Evolutionary conservation across 2,329 filamentous ascomycete genomes (phyloP), one percentile per base, ranked within the genome.

Genomic region (Fusarium tupiense): DNA sequence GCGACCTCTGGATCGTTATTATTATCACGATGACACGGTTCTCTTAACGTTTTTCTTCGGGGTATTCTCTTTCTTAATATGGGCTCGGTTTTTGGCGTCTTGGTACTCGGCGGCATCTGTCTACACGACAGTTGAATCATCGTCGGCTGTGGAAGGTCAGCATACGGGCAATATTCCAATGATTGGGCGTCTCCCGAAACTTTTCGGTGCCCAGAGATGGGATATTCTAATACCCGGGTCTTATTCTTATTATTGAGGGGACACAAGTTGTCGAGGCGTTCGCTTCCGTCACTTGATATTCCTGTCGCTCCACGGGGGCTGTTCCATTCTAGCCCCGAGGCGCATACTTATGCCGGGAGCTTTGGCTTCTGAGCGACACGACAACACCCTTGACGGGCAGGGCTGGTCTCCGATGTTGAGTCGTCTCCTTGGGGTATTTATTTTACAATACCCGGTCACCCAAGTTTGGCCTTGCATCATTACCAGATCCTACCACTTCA

Each of bases 21-120:
- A 75, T 65, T 70, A 69, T 80, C 67, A 83, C 72, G 81, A 82
- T 73, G 80, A 80, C 78, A 83, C 78, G 81, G 77, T 66, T 78
- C 67, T 73, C 70, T 69, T 72, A 46, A 65, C 59, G 60, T 69
- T 52, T 61, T 64, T 68, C 37, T 67, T 64, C 67, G 68, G 41
- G 47, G 57, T 56, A 43, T 64, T 58, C 54, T 58, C 65, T 65
- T 52, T 62, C 40, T 70, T 67, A 64, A 67, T 58, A 64, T 61
- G 57, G 68, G 69, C 72, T 78, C 61, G 50, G 58, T 73, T 73
- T 70, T 66, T 74, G 75, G 77, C 74, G 77, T 71, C 69, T 78
- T 73, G 74, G 74, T 65, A 71, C 60, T 60, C 61, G 72, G 67
- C 59, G 64, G 54, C 61, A 74, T 73, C 40, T 67, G 64, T 70